Evolutionary conservation across 257 asterid genomes (phyloP), one percentile per base, ranked within the genome.

Genomic region (Perilla frutescens): DNA sequence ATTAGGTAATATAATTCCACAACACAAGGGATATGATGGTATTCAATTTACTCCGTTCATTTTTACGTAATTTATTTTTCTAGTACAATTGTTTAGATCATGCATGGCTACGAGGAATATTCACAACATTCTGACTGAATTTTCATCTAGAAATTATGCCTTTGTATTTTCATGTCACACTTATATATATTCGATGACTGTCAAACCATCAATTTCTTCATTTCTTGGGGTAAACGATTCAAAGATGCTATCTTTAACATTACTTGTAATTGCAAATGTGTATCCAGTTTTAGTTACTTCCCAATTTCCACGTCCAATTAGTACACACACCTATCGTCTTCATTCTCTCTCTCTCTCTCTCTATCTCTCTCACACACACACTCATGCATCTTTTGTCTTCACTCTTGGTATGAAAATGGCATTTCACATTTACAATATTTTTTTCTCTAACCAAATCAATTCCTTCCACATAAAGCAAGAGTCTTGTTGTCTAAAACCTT

Each of bases 331-430:
- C 7, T 7, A 7, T 48, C 29, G 31, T 64, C 40, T 29, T 20
- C 26, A 20, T 15, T 40, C 64, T 59, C 43, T 57, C 62, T 57
- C 41, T 9, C 41, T 12, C 14, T 57, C 26, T 20, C 26, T 20
- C 26, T 20, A 0, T 20, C 26, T 20, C 26, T 20, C 26, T 20
- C 26, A 20, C 26, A 20, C 26, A 20, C 26, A 20, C 26, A 20
- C 26, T 10, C 15, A 36, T 60, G 47, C 66, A 36, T 1, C 8
- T 29, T 48, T 48, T 62, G 55, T 36, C 54, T n/a, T 51, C 15
- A 54, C 3, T 54, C 62, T 56, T 58, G 37, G 49, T 53, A 65
- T 40, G 85, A 80, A 41, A 63, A 67, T 66, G 80, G 82, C 87
- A 60, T 51, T 48, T 75, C 50, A 56, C 77, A 66, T 66, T 66